These are phyloP conservation scores for Adenanthera pavonina DNA, from an alignment of 306 rosid genomes.

Conservation along the genomic window DNA sequence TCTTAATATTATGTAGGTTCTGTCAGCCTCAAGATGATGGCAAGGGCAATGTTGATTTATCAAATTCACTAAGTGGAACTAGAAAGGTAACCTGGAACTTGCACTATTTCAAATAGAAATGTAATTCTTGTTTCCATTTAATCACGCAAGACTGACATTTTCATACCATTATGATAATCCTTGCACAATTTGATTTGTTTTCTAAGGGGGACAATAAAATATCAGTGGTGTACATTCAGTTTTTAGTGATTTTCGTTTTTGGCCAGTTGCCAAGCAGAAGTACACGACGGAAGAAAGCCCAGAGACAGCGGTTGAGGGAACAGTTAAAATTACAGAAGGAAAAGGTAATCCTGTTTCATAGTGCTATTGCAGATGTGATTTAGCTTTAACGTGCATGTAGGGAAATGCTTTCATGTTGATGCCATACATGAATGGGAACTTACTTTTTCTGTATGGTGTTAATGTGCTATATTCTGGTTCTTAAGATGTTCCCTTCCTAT, in stretches of 20 bases:
- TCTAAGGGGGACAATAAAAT: background rate
- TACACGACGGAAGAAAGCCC: constrained; percentile 87
- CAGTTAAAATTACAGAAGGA: constrained; percentile 53
- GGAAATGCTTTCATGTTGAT: constrained; percentile 16
- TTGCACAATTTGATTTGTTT: constrained; percentile 17
- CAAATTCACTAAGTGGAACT: constrained; percentile 45
- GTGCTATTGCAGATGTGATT: constrained; percentile 32
- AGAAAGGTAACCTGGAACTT: constrained; percentile 61
- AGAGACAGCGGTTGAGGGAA: constrained; percentile 85
- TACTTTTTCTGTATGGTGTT: constrained; percentile 1
- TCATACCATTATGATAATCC: constrained; percentile 9
- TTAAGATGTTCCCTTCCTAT: constrained; percentile 24
- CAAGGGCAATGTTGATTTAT: constrained; percentile 37
- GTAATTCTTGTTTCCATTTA: constrained; percentile 21
- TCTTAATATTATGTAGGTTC: constrained; percentile 49
- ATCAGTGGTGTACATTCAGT: background rate
- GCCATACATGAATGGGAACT: constrained; percentile 19
- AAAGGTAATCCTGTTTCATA: constrained; percentile 58
- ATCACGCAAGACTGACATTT: background rate
- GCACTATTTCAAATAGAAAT: constrained; percentile 27
- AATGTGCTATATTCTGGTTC: constrained; percentile 33
- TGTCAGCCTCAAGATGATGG: constrained; percentile 60
- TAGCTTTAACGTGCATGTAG: constrained; percentile 24
- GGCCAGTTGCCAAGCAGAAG: constrained; percentile 82
- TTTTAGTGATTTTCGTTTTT: constrained; percentile 29